These are phyloP conservation scores for Platismatia glauca DNA, from an alignment of 495 filamentous ascomycete genomes.

Conservation along the genomic window DNA sequence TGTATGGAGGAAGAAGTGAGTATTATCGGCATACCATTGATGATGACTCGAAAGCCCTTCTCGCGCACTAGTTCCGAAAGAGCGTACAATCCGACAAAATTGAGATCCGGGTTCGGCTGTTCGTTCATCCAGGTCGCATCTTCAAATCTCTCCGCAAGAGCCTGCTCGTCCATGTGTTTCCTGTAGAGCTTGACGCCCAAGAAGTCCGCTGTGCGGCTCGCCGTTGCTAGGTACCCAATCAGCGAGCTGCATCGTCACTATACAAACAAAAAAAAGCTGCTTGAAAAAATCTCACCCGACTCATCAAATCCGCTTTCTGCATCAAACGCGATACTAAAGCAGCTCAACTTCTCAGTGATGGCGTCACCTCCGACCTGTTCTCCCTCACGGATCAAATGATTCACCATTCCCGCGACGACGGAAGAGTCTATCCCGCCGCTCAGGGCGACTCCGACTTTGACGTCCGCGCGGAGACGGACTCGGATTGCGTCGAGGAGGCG, in stretches of 20 bases:
- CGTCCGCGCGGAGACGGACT: constrained; percentile 43
- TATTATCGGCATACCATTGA: constrained; percentile 34
- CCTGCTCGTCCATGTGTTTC: constrained; percentile 37
- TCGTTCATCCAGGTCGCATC: constrained; percentile 44
- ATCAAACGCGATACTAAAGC: constrained; percentile 30
- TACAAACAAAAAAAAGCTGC: not conserved
- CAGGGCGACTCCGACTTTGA: constrained; percentile 43
- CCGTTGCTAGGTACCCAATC: constrained; percentile 30
- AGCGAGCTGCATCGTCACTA: not conserved
- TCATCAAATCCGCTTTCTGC: constrained; percentile 39
- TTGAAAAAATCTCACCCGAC: constrained; percentile 27
- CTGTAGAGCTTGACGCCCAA: constrained; percentile 40
- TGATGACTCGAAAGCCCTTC: constrained; percentile 40
- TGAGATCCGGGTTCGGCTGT: constrained; percentile 37
- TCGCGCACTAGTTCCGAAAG: constrained; percentile 36
- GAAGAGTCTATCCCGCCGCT: constrained; percentile 48
- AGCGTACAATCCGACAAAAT: constrained; percentile 39
- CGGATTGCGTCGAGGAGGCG: constrained; percentile 38
- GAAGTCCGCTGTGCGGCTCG: constrained; percentile 41
- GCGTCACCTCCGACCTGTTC: constrained; percentile 30
- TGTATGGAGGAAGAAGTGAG: not conserved
- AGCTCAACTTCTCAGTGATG: constrained; percentile 34
- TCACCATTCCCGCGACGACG: constrained; percentile 43
- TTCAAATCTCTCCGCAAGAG: constrained; percentile 37
- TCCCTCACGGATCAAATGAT: constrained; percentile 36